phyloP scores from a whole-genome alignment of 2,329 filamentous ascomycete genomes.

The Colletotrichum camelliae region DNA sequence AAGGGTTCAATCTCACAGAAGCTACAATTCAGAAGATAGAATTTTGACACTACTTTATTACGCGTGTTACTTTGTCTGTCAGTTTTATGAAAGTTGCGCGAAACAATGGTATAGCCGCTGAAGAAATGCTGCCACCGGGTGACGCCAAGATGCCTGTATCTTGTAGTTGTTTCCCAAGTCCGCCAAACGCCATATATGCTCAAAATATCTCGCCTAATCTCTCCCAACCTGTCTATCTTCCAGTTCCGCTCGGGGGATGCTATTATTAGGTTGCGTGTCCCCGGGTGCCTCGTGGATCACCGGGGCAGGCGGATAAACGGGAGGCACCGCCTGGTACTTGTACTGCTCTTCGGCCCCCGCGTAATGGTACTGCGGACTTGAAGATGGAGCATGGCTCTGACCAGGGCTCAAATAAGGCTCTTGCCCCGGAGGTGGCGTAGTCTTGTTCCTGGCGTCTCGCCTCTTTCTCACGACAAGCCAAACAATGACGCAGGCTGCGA shows the following conservation, averaged over 20 bases:
- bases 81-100: neutral
- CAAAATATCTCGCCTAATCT: neutral
- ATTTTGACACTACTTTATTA: too few relatives aligned
- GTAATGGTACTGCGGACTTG: neutral
- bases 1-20: fast-evolving
- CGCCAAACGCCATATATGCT: neutral
- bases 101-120: neutral
- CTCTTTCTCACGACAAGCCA: neutral
- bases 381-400: neutral
- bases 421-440: neutral
- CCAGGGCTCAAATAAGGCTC: neutral
- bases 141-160: neutral
- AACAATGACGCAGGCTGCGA: constrained; percentile 1
- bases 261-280: neutral
- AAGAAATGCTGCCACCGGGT: neutral
- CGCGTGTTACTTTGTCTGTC: neutral
- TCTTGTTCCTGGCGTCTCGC: neutral
- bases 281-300: neutral
- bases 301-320: neutral
- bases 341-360: neutral
- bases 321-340: neutral
- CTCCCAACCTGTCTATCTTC: neutral
- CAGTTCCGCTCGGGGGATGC: neutral
- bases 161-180: neutral
- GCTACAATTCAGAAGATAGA: neutral